Percentiles rank a stretch among this genome's conserved stretches.
Evolutionary conservation across 169 alveolate genomes (phyloP).

Genomic region (Plasmodium ovale): DNA sequence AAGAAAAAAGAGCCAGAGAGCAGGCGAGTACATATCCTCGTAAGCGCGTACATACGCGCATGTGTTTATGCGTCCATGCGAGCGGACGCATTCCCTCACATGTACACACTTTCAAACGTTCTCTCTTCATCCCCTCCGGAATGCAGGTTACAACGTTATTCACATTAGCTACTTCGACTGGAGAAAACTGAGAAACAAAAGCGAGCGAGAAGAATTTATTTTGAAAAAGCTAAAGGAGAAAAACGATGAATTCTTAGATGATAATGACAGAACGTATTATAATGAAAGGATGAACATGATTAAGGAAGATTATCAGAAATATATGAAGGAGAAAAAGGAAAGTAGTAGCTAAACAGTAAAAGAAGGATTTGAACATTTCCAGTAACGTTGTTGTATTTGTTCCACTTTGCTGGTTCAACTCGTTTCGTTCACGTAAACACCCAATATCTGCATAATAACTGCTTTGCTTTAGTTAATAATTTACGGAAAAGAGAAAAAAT

Average conservation of each 20-base stretch:
- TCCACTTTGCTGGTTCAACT: background rate
- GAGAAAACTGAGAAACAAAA: slow-evolving; percentile 90
- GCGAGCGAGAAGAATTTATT: slow-evolving; percentile 93
- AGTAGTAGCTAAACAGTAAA: slow-evolving; percentile 5
- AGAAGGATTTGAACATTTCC: background rate
- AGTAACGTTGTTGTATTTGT: background rate
- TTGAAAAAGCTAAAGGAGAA: slow-evolving; percentile 90
- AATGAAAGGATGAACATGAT: slow-evolving; percentile 86
- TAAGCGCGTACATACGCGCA: background rate
- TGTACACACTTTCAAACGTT: background rate
- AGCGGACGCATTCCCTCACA: background rate
- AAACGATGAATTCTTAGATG: slow-evolving; percentile 94
- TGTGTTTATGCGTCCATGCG: background rate
- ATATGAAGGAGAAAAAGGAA: slow-evolving; percentile 75
- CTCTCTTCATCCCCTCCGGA: background rate
- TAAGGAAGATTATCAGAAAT: slow-evolving; percentile 77
- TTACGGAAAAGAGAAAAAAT: too few relatives aligned
- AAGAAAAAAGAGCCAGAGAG: background rate
- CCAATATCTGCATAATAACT: background rate
- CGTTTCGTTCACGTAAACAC: background rate
- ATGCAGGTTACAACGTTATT: slow-evolving; percentile 81
- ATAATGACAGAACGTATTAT: slow-evolving; percentile 92
- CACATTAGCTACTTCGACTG: slow-evolving; percentile 90
- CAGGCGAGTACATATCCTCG: too few relatives aligned
- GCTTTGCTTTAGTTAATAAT: background rate